These are phyloP conservation scores for Collybia nuda DNA, from an alignment of 768 basidiomycete species.

Conservation along the genomic window DNA sequence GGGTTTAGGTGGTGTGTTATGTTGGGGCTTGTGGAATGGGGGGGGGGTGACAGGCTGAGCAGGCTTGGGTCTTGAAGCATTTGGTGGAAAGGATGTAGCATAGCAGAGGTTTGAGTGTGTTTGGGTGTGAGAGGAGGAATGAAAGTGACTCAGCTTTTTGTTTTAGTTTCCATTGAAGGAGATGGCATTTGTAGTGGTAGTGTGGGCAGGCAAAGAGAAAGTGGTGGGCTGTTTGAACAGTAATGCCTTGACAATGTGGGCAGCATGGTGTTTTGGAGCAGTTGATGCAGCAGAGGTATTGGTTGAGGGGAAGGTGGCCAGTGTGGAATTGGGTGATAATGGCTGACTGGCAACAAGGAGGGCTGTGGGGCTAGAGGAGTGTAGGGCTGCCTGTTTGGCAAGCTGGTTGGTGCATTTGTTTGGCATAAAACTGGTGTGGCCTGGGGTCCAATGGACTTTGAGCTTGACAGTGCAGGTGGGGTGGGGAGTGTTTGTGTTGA, in stretches of 20 bases:
- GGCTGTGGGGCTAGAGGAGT: too few species aligned
- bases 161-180: background rate
- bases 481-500: too few species aligned
- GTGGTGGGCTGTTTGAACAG: background rate
- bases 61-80: too few species aligned
- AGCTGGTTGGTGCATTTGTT: background rate
- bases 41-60: too few species aligned
- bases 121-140: background rate
- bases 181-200: background rate
- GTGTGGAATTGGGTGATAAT: background rate
- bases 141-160: constrained; percentile 6
- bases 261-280: background rate
- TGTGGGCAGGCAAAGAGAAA: background rate
- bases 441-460: background rate
- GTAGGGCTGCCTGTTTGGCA: background rate
- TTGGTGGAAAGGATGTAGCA: background rate
- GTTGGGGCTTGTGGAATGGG: too few species aligned
- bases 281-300: background rate
- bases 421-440: background rate
- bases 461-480: too few species aligned
- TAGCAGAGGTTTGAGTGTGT: background rate
- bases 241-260: background rate
- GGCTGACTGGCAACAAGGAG: background rate
- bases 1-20: too few species aligned
- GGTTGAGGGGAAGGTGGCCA: constrained; percentile 1